Percentiles rank a stretch among this genome's conserved stretches.
Evolutionary conservation across 495 filamentous ascomycete species (phyloP).

Genomic region (Penicillium verhagenii): DNA sequence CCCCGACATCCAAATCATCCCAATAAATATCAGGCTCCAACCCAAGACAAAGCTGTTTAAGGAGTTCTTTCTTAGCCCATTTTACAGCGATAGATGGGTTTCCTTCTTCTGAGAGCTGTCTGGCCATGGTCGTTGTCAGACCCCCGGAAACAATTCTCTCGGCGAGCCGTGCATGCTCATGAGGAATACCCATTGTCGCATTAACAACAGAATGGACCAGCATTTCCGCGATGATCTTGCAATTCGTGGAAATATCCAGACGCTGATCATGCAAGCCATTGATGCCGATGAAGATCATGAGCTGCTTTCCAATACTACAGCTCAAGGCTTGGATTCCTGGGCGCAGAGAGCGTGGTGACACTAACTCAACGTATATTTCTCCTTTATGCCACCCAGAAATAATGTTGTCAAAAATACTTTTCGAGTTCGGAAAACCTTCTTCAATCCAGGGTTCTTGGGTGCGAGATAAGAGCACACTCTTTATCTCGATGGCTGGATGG

Average conservation of each 20-base stretch:
- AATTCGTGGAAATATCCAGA: constrained; percentile 46
- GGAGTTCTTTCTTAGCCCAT: constrained; percentile 46
- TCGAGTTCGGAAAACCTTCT: constrained; percentile 47
- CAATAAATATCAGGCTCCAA: constrained; percentile 43
- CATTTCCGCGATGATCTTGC: constrained; percentile 52
- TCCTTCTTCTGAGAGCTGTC: constrained; percentile 36
- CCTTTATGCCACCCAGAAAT: constrained; percentile 43
- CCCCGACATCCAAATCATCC: constrained; percentile 38
- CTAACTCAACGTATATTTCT: constrained; percentile 46
- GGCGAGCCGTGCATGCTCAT: constrained; percentile 49
- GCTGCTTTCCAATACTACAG: constrained; percentile 32
- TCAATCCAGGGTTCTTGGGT: constrained; percentile 32
- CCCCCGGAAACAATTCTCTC: constrained; percentile 47
- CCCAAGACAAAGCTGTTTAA: constrained; percentile 43
- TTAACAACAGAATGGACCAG: constrained; percentile 55
- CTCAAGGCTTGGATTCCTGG: constrained; percentile 50
- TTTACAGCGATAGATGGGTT: constrained; percentile 32
- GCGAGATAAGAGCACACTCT: constrained; percentile 38
- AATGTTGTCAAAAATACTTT: constrained; percentile 38
- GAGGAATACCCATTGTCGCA: constrained; percentile 46
- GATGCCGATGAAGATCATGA: constrained; percentile 45
- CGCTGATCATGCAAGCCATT: constrained; percentile 35
- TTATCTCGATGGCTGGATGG: constrained; percentile 52
- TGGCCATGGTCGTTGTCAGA: constrained; percentile 37
- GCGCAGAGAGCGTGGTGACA: constrained; percentile 38